phyloP scores from a whole-genome alignment of 2,329 filamentous ascomycete genomes.

The Colletotrichum godetiae region DNA sequence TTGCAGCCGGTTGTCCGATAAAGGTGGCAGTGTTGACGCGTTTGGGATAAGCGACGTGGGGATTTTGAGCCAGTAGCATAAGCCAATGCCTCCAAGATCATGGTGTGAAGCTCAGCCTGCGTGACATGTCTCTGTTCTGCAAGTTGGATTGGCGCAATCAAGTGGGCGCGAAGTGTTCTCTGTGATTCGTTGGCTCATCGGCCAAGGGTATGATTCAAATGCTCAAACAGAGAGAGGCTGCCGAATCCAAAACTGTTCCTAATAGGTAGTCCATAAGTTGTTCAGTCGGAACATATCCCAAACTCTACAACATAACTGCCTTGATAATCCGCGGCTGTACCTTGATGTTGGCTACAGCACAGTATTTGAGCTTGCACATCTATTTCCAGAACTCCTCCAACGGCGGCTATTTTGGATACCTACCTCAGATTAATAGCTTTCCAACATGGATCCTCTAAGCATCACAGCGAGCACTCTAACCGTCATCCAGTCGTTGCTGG shows the following conservation, averaged over 20 bases:
- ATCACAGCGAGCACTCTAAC: conserved; percentile 9
- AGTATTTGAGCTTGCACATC: not conserved
- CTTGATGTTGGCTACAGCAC: not conserved
- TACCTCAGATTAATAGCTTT: not conserved
- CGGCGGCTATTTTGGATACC: not conserved
- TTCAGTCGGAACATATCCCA: too few species aligned
- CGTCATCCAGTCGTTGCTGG: conserved; percentile 8
- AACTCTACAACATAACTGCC: too few species aligned
- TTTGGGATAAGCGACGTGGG: not conserved
- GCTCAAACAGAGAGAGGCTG: not conserved
- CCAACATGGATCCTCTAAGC: conserved; percentile 9
- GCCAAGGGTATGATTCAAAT: not conserved
- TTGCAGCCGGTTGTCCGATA: not conserved
- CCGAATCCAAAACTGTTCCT: too few species aligned
- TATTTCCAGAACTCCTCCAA: not conserved
- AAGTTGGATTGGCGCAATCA: not conserved
- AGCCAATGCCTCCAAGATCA: not conserved
- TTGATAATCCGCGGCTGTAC: not conserved
- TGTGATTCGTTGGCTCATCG: not conserved
- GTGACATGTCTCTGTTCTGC: not conserved
- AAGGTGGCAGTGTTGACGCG: not conserved
- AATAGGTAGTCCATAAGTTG: too few species aligned
- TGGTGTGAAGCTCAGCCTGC: not conserved
- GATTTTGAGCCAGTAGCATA: not conserved
- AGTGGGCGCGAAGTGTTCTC: not conserved